Evolutionary conservation across 257 asterid genomes (phyloP), one percentile per base, ranked within the genome.

Genomic region (Lithospermum erythrorhizon): DNA sequence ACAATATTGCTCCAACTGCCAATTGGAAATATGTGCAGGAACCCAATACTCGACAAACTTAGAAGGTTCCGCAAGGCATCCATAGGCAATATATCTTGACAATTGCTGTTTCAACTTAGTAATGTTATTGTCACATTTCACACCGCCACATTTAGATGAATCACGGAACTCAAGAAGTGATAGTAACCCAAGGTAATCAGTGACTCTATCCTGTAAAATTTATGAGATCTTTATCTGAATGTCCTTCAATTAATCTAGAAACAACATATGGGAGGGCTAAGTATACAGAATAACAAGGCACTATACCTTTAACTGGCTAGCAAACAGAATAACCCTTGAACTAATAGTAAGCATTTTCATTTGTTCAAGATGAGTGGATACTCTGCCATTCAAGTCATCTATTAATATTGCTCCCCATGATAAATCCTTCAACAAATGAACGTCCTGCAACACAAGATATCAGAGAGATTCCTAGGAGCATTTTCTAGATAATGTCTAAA

Each of bases 1-100:
- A 75, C 97, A 93, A 73, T 88, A 88, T 68, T 75, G 87, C 74
- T 93, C 97, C 61, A 93, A 87, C 80, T 93, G 98, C 75, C 76
- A 68, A 70, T 84, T 81, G 56, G 97, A 86, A 63, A 89, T 64
- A 70, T 82, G 82, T 67, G 75, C 87, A 18, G 98, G 98, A 69
- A 89, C 72, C 98, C 96, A 93, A 63, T 79, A 86, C 82, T 93
- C 98, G 20, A 72, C 68, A 72, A 86, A 84, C 83, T 76, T 86
- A 68, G 90, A 72, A 60, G 67, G 57, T 53, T 68, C 75, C 24
- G 72, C 70, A 56, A 71, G 64, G 67, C 73, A 65, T 57, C 75
- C 77, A 64, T 78, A 65, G 41, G 79, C 83, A 55, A 68, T 64
- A 61, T 69, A 73, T 27, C 55, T 68, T 56, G 87, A 66, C 65